Base-by-base conservation (phyloP, 352 stramenopile genomes). In the Hyaloperonospora brassicae region DNA sequence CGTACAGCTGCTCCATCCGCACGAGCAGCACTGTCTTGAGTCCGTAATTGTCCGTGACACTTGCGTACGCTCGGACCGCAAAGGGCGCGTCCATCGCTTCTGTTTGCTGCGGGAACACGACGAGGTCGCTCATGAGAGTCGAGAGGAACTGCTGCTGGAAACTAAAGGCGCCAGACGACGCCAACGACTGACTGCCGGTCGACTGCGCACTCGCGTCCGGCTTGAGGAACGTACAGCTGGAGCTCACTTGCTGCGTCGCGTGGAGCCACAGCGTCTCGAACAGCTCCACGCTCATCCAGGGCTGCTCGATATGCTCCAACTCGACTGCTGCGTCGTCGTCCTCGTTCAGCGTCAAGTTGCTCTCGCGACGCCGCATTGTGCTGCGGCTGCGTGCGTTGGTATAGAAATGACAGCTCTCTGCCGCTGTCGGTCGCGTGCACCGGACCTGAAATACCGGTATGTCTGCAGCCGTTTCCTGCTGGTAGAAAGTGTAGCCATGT, bases 301-400 rank as follows among this genome's bases (percentile, higher is more conserved):
- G 75, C 53, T 76, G 59, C n/a, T 55, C 53, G 7, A 79, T 50
- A 5, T 13, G 52, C 54, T 82, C 63, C 14, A 76, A 59, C 31
- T 66, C 47, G 1, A 84, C 53, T 11, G 35, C 42, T 30, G 56
- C 52, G 40, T 78, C 66, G 17, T 70, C 70, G n/a, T 82, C 72
- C n/a, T 68, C 60, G 36, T 86, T 72, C 38, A 89, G 71, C 62
- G 76, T 89, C 42, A 89, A 49, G 52, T 80, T 84, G 58, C 69
- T 82, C 62, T 86, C 73, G 22, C 76, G 76, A n/a, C 79, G 73
- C 14, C 65, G 65, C 47, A 70, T 72, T 4, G 27, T 34, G 27
- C 27, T 8, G 17, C 17, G 17, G 27, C 27, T 34, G 27, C 27
- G 27, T 34, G 27, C 27, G 27, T 8, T 34, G 4, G 27, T 34